Base-by-base conservation (phyloP, 805 yeast genomes). In the Metschnikowia santaceciliae region DNA sequence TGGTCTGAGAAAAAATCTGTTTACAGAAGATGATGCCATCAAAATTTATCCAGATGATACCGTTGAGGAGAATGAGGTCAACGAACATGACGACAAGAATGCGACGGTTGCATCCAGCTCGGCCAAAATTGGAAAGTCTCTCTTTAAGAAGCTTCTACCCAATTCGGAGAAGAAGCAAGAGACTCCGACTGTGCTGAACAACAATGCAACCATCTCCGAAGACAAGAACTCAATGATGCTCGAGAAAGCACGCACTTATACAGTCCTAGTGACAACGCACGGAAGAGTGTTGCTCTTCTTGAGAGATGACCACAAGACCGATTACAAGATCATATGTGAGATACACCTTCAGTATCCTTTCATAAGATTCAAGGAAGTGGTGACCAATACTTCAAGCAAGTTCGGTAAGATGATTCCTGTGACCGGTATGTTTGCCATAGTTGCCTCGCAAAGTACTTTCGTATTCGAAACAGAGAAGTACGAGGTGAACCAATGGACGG, bases 261-360 rank as follows among this genome's bases (percentile, higher is more conserved):
- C 84, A 1, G 58, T 84, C 52, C 56, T 86, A 13, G 69, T 84
- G 0, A 86, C 91, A 1, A 73, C 81, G 1, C 76, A 76, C 61
- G 92, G 90, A 1, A 71, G 91, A 44, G 81, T 79, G 0, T 64
- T 87, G 52, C 61, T 86, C 1, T 80, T 86, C 53, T 66, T 69
- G 56, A 66, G 76, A 32, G 77, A 70, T 49, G 67, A 69, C 19
- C 71, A 68, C 6, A 73, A 65, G 14, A 63, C 71, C 34, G 56
- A 55, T 39, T 74, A 77, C 58, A 78, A 78, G 51, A 60, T 84
- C 41, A 69, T 76, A 15, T 70, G 77, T 15, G 90, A 84, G 51
- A 73, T 87, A 34, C 76, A 75, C 54, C 64, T 86, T 39, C 71
- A 76, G 4, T 79, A 77, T 57, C 72, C 81, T 0, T 79, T 79